Conservation (phyloP, 306 rosid genomes). For the Vigna unguiculata region DNA sequence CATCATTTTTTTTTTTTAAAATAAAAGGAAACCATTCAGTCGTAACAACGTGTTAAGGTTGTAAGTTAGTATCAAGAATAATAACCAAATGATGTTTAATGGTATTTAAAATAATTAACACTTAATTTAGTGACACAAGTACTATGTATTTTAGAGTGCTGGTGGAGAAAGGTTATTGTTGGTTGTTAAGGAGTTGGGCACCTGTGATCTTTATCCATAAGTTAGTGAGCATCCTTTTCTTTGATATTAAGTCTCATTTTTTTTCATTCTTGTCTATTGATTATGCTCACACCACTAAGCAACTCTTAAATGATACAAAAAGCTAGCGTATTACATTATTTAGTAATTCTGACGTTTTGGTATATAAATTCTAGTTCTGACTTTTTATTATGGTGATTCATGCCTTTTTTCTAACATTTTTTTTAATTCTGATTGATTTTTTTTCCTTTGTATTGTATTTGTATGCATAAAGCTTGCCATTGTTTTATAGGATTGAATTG, state of each 20-base stretch:
- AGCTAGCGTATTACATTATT: conserved; percentile 28
- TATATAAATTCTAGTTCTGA: conserved; percentile 7
- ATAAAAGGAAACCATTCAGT: too few species aligned
- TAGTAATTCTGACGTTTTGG: conserved; percentile 28
- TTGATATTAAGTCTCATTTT: conserved; percentile 35
- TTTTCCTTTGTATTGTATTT: neutral
- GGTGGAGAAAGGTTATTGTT: conserved; percentile 98
- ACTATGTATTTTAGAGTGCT: conserved; percentile 68
- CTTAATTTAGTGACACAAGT: conserved; percentile 29
- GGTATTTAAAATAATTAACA: too few species aligned
- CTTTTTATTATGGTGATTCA: conserved; percentile 8
- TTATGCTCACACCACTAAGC: conserved; percentile 31
- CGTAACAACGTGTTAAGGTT: too few species aligned
- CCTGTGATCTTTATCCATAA: conserved; percentile 99
- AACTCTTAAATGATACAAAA: neutral
- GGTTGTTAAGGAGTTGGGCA: conserved; percentile 97
- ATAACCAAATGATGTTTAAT: too few species aligned
- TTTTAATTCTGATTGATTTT: neutral
- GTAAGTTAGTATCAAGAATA: too few species aligned
- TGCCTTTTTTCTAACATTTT: conserved; percentile 2
- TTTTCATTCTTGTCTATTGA: conserved; percentile 23
- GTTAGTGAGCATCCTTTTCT: conserved; percentile 54
- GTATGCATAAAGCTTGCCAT: conserved; percentile 13
- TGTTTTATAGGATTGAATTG: conserved; percentile 30
- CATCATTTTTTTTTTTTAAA: too few species aligned